Evolutionary conservation across 257 asterid species (phyloP).

Genomic region (Przewalskia tangutica): DNA sequence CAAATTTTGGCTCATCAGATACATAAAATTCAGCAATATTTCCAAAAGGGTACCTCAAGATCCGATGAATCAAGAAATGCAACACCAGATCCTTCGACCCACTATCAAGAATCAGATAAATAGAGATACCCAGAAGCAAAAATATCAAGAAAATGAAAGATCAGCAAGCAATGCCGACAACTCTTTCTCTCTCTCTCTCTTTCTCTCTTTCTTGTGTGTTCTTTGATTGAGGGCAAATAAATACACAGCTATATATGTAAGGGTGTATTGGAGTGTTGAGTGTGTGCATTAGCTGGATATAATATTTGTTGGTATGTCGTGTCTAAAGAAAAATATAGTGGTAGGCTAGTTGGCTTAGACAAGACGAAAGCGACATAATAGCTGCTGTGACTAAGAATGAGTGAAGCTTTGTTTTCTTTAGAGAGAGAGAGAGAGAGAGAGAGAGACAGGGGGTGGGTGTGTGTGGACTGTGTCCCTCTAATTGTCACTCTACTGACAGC

Average conservation of each 20-base stretch:
- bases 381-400: slow-evolving; percentile 17
- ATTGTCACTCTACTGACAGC: slow-evolving; percentile 9
- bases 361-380: slow-evolving; percentile 48
- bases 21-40: not conserved
- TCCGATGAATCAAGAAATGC: slow-evolving; percentile 20
- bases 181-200: slow-evolving; percentile 17
- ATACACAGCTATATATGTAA: not conserved
- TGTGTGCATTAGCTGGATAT: slow-evolving; percentile 21
- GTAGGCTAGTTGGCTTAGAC: slow-evolving; percentile 17
- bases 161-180: slow-evolving; percentile 9
- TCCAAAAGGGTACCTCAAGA: slow-evolving; percentile 27
- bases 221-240: not conserved
- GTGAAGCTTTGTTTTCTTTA: slow-evolving; percentile 20
- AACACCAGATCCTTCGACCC: slow-evolving; percentile 6
- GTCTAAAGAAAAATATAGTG: not conserved
- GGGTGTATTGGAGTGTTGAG: slow-evolving; percentile 6
- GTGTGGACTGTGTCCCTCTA: not conserved
- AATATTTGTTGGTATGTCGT: not conserved
- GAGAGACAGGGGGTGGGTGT: not conserved
- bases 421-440: no score
- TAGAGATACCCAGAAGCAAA: not conserved
- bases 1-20: not conserved
- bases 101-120: no score
- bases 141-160: slow-evolving; percentile 6
- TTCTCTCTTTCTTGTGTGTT: slow-evolving; percentile 15